Percentiles rank a stretch among this genome's conserved stretches.
Evolutionary conservation across 2,329 filamentous ascomycete species (phyloP).

Genomic region (Trichophyton mentagrophytes): DNA sequence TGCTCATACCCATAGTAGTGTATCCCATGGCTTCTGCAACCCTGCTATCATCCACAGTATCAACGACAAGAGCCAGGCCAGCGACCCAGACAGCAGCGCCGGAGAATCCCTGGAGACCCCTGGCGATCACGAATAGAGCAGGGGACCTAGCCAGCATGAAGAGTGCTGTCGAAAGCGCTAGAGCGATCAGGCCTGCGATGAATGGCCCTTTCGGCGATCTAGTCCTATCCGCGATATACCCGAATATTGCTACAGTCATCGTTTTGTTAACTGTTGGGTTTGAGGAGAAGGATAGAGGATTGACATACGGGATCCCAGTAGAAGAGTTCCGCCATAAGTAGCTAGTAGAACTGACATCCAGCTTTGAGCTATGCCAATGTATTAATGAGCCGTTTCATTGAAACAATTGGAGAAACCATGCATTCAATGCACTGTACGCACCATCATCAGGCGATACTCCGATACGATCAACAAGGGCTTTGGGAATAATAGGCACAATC

Average conservation of each 20-base stretch:
- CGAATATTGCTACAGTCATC: slow-evolving; percentile 19
- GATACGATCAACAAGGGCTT: slow-evolving; percentile 46
- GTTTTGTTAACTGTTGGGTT: neutral
- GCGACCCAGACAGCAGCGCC: slow-evolving; percentile 49
- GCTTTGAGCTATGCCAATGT: neutral
- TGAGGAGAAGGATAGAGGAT: neutral
- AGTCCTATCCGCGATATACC: slow-evolving; percentile 43
- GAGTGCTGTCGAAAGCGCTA: slow-evolving; percentile 44
- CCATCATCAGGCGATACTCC: slow-evolving; percentile 19
- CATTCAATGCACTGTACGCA: neutral
- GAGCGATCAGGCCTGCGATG: slow-evolving; percentile 40
- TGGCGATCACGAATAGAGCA: slow-evolving; percentile 38
- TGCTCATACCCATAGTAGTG: slow-evolving; percentile 43
- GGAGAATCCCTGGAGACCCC: slow-evolving; percentile 46
- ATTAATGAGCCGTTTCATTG: neutral
- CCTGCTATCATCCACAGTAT: slow-evolving; percentile 45
- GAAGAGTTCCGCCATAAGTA: slow-evolving; percentile 55
- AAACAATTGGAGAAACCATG: neutral
- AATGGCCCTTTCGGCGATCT: slow-evolving; percentile 46
- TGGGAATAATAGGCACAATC: slow-evolving; percentile 61
- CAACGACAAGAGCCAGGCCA: slow-evolving; percentile 45
- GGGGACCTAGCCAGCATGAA: slow-evolving; percentile 41
- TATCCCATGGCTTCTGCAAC: slow-evolving; percentile 51
- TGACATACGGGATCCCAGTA: slow-evolving; percentile 42
- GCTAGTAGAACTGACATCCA: slow-evolving; percentile 54